Conservation (phyloP, 768 basidiomycete genomes). For the Xerocomus spinulosus region DNA sequence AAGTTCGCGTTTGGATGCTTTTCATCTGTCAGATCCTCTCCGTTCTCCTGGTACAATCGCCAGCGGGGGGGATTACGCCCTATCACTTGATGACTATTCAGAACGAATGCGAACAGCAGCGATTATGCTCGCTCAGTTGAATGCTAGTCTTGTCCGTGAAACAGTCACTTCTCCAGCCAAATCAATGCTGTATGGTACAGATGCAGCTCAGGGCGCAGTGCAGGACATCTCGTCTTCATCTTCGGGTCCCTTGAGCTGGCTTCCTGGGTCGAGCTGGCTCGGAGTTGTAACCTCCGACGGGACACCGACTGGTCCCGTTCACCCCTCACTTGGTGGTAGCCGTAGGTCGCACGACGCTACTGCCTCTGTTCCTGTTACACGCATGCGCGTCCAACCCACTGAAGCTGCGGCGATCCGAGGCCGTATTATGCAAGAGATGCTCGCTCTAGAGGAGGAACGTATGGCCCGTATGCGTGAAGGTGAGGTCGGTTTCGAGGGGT, state of each 20-base stretch:
- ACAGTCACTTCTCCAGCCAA: slow-evolving; percentile 29
- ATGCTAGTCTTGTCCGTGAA: slow-evolving; percentile 69
- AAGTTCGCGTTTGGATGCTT: slow-evolving; percentile 5
- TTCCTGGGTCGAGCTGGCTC: slow-evolving; percentile 56
- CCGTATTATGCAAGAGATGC: slow-evolving; percentile 98
- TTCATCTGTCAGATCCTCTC: neutral
- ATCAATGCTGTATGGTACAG: slow-evolving; percentile 5
- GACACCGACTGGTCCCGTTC: slow-evolving; percentile 24
- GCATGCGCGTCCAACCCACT: slow-evolving; percentile 71
- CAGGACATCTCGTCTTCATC: slow-evolving; percentile 13
- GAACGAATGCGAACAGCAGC: slow-evolving; percentile 98
- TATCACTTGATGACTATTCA: slow-evolving; percentile 96
- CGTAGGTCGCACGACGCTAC: slow-evolving; percentile 22
- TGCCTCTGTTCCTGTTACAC: slow-evolving; percentile 33
- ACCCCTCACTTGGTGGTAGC: slow-evolving; percentile 29
- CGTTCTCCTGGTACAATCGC: slow-evolving; percentile 1
- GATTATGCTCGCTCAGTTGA: slow-evolving; percentile 96
- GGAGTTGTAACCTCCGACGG: slow-evolving; percentile 17
- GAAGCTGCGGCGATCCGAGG: slow-evolving; percentile 91
- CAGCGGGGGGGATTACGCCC: slow-evolving; percentile 16
- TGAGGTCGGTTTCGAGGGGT: slow-evolving; percentile 53
- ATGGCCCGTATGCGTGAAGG: slow-evolving; percentile 89
- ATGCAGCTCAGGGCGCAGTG: slow-evolving; percentile 1
- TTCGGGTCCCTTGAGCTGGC: slow-evolving; percentile 42
- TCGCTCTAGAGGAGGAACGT: slow-evolving; percentile 91